Evolutionary conservation across 23 red algal genomes (phyloP).

Genomic region (Porphyridium purpureum): DNA sequence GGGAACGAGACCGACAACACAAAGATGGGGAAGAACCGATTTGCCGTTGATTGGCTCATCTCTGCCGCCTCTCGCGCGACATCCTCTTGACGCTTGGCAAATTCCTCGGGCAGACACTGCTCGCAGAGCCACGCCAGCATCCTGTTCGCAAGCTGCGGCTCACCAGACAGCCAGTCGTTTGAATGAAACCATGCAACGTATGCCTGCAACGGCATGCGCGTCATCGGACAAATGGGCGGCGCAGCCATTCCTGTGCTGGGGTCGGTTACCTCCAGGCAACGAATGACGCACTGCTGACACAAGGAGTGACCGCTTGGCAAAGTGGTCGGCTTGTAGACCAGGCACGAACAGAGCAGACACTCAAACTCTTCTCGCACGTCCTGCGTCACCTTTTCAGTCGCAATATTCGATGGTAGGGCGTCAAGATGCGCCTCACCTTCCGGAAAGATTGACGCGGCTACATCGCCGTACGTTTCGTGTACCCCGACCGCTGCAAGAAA

Average conservation of each 20-base stretch:
- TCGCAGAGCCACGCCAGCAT: not conserved
- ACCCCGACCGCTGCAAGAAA: too few relatives aligned
- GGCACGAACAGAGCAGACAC: not conserved
- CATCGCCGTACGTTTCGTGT: too few relatives aligned
- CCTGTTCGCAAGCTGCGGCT: not conserved
- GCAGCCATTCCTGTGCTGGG: not conserved
- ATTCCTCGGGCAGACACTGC: not conserved
- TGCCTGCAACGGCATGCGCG: not conserved
- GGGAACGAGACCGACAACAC: not conserved
- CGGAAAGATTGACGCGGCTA: too few relatives aligned
- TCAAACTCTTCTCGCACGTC: not conserved
- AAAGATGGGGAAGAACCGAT: not conserved
- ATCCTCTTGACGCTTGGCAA: not conserved
- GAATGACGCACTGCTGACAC: not conserved
- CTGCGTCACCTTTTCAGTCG: too few relatives aligned
- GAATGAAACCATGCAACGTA: not conserved
- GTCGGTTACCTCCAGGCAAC: not conserved
- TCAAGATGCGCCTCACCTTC: too few relatives aligned
- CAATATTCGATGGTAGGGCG: too few relatives aligned
- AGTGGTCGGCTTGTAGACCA: not conserved
- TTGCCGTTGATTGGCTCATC: not conserved
- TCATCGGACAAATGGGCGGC: not conserved
- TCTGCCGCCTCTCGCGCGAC: not conserved
- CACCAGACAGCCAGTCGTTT: too few relatives aligned
- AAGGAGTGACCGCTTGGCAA: not conserved